Evolutionary conservation across 768 basidiomycete species (phyloP).

Genomic region (Lactarius trivialis): DNA sequence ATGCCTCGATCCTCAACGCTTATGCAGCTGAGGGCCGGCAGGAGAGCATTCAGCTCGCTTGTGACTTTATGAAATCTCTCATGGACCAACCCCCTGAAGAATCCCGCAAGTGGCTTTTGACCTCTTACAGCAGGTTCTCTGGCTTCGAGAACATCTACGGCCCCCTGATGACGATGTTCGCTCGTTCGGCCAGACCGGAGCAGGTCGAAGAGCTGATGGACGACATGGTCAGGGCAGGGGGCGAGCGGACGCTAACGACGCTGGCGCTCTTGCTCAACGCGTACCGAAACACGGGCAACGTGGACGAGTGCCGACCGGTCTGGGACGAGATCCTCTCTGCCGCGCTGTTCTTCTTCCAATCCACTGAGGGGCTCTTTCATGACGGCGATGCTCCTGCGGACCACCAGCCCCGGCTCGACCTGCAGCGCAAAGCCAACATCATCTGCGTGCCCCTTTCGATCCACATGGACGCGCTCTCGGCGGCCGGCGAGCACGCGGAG

Average conservation of each 20-base stretch:
- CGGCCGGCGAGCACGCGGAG: constrained; percentile 51
- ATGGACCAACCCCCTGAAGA: constrained; percentile 31
- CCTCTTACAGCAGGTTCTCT: constrained; percentile 34
- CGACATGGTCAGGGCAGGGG: constrained; percentile 47
- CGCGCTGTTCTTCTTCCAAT: constrained; percentile 40
- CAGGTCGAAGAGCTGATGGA: constrained; percentile 54
- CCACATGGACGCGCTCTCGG: constrained; percentile 69
- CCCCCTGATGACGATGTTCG: constrained; percentile 54
- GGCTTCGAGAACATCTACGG: constrained; percentile 51
- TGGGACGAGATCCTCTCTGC: constrained; percentile 66
- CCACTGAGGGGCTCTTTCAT: constrained; percentile 29
- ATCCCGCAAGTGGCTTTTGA: constrained; percentile 36
- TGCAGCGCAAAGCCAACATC: constrained; percentile 41
- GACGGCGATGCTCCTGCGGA: too few species aligned
- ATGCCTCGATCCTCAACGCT: constrained; percentile 56
- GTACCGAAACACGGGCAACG: constrained; percentile 54
- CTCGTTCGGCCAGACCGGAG: constrained; percentile 36
- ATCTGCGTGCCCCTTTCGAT: constrained; percentile 76
- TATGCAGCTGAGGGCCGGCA: constrained; percentile 46
- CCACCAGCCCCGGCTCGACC: constrained; percentile 2
- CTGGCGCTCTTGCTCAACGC: constrained; percentile 64
- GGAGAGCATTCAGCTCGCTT: constrained; percentile 52
- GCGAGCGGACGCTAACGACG: constrained; percentile 49
- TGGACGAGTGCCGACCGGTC: constrained; percentile 47
- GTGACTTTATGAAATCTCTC: constrained; percentile 55